A percentile compares a stretch with the other conserved stretches of the same genome.
phyloP scores from a whole-genome alignment of 2,329 filamentous ascomycete genomes.

The Helotiales sp. region DNA sequence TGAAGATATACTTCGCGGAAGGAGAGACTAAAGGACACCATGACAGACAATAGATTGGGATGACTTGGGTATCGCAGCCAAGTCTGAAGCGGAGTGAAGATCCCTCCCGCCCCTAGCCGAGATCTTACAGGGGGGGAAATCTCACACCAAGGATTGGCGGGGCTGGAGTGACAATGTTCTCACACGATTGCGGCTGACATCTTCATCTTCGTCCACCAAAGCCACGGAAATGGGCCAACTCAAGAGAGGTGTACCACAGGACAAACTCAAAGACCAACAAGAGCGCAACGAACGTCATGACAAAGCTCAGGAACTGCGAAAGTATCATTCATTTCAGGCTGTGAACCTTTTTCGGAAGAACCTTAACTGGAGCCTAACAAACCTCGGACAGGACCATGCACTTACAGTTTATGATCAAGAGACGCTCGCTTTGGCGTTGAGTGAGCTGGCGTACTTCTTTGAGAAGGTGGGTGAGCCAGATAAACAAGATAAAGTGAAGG shows the following conservation, averaged over 20 bases:
- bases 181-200: background rate
- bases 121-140: background rate
- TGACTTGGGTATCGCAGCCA: too few species aligned
- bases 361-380: constrained; percentile 13
- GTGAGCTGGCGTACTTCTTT: background rate
- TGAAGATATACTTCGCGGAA: background rate
- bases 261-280: background rate
- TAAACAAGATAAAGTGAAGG: background rate
- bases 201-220: background rate
- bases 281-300: constrained; percentile 1
- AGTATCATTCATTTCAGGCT: background rate
- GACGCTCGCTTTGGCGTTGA: background rate
- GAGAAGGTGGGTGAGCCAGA: background rate
- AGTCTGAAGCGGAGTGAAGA: background rate
- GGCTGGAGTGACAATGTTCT: background rate
- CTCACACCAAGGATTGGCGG: background rate
- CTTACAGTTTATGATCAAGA: constrained; percentile 13
- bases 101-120: background rate
- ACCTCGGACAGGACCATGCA: constrained; percentile 7
- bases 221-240: constrained; percentile 8
- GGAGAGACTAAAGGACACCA: background rate
- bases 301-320: background rate
- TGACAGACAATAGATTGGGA: background rate
- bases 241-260: background rate
- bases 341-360: constrained; percentile 6